Conservation (phyloP, 2,329 filamentous ascomycete genomes). For the Pseudocercospora crystallina region DNA sequence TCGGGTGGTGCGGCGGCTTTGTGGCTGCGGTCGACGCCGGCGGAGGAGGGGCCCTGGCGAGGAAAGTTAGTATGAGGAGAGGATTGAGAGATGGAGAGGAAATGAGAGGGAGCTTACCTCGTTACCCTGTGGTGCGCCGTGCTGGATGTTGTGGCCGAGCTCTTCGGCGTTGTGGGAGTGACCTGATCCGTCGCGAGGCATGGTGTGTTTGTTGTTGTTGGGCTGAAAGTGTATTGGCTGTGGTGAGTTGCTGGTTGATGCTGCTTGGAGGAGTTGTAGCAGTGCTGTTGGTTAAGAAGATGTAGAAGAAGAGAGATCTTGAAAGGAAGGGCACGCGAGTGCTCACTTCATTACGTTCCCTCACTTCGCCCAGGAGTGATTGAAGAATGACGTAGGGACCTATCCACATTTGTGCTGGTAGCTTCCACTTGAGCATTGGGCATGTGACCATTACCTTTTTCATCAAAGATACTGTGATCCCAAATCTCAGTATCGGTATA, state of each 20-base stretch:
- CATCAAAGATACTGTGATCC: no score
- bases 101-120: conserved; percentile 30
- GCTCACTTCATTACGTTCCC: no score
- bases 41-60: conserved; percentile 15
- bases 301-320: no score
- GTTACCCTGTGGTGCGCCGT: conserved; percentile 35
- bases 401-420: no score
- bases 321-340: no score
- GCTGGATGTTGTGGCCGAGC: conserved; percentile 37
- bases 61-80: not conserved
- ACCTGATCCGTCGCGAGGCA: conserved; percentile 45
- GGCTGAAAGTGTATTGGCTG: not conserved
- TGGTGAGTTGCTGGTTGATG: not conserved
- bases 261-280: not conserved
- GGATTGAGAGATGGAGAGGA: not conserved
- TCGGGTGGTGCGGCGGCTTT: conserved; percentile 42
- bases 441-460: no score
- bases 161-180: conserved; percentile 42
- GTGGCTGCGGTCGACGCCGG: conserved; percentile 37
- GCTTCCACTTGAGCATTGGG: no score
- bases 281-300: no score
- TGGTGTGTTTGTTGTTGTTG: conserved; percentile 25
- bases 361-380: no score
- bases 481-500: no score
- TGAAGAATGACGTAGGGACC: no score